Percentiles rank a stretch among this genome's conserved stretches.
These are phyloP conservation scores for Xylaria sp. DNA, from an alignment of 2,329 filamentous ascomycete genomes.

Conservation along the genomic window DNA sequence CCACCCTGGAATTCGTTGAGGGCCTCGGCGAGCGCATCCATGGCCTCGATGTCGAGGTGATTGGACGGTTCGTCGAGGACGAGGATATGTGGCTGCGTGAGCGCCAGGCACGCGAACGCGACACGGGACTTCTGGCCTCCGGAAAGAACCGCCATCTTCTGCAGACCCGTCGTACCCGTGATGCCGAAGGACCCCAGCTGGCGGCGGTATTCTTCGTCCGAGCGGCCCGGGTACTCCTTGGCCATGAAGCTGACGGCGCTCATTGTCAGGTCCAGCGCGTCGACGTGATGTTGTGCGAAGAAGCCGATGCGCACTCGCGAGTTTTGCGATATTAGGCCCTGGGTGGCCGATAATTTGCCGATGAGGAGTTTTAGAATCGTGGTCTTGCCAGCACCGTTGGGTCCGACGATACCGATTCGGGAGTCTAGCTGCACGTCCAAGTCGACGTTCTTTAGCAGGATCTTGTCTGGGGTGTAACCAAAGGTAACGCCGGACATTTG, in stretches of 20 bases:
- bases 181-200: slow-evolving; percentile 90
- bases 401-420: slow-evolving; percentile 97
- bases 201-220: slow-evolving; percentile 95
- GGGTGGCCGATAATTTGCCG: slow-evolving; percentile 78
- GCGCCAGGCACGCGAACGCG: slow-evolving; percentile 93
- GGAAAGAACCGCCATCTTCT: slow-evolving; percentile 93
- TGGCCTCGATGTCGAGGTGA: slow-evolving; percentile 98
- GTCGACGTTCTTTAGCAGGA: slow-evolving; percentile 86
- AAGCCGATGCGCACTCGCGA: slow-evolving; percentile 91
- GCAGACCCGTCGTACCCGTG: slow-evolving; percentile 94
- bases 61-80: slow-evolving; percentile 99
- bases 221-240: slow-evolving; percentile 86
- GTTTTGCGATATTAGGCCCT: slow-evolving; percentile 87
- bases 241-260: slow-evolving; percentile 97
- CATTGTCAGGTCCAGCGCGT: slow-evolving; percentile 88
- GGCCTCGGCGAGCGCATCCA: slow-evolving; percentile 92
- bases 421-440: slow-evolving; percentile 98
- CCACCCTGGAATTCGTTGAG: slow-evolving; percentile 90
- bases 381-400: slow-evolving; percentile 98
- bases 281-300: slow-evolving; percentile 98
- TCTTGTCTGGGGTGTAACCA: slow-evolving; percentile 83
- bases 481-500: slow-evolving; percentile 96
- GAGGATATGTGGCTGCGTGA: slow-evolving; percentile 95
- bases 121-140: slow-evolving; percentile 99
- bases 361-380: slow-evolving; percentile 98